Base-by-base conservation (phyloP, 148 eudicot species). In the Vaccinium vitisidaea region DNA sequence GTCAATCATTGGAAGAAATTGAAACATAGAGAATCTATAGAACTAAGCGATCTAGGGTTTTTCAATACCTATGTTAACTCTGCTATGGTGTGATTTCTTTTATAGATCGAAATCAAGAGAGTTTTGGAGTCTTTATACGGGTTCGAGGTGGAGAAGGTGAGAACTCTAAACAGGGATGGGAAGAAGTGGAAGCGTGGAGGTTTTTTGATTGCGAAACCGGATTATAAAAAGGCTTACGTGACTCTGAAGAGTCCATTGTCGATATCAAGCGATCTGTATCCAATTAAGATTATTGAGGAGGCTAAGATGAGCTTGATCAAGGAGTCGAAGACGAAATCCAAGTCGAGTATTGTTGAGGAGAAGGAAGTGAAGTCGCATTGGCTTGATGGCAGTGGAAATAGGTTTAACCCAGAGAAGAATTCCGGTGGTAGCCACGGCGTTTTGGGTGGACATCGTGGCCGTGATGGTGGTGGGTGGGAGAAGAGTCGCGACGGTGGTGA, bases 171-270 rank as follows among this genome's bases (percentile, higher is more conserved):
- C 83, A 96, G 90, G 99, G 99, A 94, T 1, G 98, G 99, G 6
- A 96, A 96, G 94, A 96, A 91, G 94, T 93, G 91, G 92, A 92
- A 93, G 88, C 84, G 92, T 48, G 98, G 99, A 0, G 98, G 97
- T 10, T 49, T 96, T n/a, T 79, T 96, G 85, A 81, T 96, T 1
- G 94, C 97, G 4, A 93, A 93, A 67, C 97, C 99, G 0, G 98
- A 96, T 63, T 96, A 92, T 73, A 96, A 96, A 88, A 96, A 96
- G 83, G 98, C 98, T 1, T 96, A 91, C 27, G 94, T 94, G 8
- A 94, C 98, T 1, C 87, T 96, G 16, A 90, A 81, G 84, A 75
- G 78, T 65, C 99, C 98, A 0, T 78, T 96, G 25, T 94, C 96
- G 11, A 90, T 96, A 25, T 93, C 98, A 21, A 98, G 93, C 4